A percentile compares a stretch with the other conserved stretches of the same genome.
phyloP scores from a whole-genome alignment of 2,329 filamentous ascomycete species.

The Nigrospora sphaerica region DNA sequence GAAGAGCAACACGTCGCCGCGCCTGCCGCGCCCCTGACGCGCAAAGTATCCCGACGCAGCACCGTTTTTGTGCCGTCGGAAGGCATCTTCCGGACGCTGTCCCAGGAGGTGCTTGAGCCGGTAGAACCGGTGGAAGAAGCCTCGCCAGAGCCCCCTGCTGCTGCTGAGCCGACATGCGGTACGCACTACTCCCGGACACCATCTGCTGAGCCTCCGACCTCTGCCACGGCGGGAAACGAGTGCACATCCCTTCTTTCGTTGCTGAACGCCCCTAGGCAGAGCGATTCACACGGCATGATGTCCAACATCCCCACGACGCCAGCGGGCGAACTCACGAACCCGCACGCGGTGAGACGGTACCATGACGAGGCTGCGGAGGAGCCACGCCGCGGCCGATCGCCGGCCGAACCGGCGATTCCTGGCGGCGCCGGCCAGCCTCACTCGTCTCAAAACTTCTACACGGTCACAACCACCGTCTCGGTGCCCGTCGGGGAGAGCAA shows the following conservation, averaged over 20 bases:
- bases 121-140: conserved; percentile 24
- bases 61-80: conserved; percentile 55
- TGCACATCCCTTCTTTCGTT: conserved; percentile 55
- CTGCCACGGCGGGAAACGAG: conserved; percentile 44
- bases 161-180: conserved; percentile 13
- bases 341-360: too few species aligned
- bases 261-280: conserved; percentile 46
- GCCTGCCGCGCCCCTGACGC: conserved; percentile 23
- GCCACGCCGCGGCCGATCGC: conserved; percentile 1
- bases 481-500: conserved; percentile 44
- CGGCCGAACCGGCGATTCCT: conserved; percentile 1
- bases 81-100: conserved; percentile 56
- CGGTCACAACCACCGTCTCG: conserved; percentile 42
- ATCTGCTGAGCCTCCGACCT: conserved; percentile 55
- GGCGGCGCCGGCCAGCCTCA: conserved; percentile 23
- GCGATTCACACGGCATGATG: conserved; percentile 24
- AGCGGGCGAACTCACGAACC: conserved; percentile 14
- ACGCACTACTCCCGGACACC: conserved; percentile 49
- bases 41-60: conserved; percentile 36
- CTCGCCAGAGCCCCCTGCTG: conserved; percentile 24
- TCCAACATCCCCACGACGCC: conserved; percentile 35
- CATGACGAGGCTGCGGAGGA: too few species aligned
- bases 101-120: conserved; percentile 42
- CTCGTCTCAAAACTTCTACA: conserved; percentile 34
- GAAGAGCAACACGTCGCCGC: background rate